Evolutionary conservation across 257 asterid genomes (phyloP), one percentile per base, ranked within the genome.

Genomic region (Fraxinus cuspidata): DNA sequence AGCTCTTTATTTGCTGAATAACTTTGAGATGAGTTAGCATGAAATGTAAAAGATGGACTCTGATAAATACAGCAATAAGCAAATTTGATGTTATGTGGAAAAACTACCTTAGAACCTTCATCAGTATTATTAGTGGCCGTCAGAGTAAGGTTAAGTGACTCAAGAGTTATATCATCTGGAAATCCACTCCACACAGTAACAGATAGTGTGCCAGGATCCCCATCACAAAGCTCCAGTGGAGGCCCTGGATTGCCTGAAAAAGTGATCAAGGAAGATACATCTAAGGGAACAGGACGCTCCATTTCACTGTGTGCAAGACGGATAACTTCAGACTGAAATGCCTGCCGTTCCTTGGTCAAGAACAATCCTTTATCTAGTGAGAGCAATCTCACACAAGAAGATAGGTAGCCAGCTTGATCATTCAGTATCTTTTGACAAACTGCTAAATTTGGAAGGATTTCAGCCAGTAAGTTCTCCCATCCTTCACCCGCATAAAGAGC

Each of bases 401-500:
- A 88, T 56, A 96, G 90, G 81, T 93, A 96, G 82, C 99, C 98
- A 78, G 99, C 95, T 90, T 90, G 98, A 87, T 96, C 99, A 44
- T 90, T 87, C 70, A 92, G 93, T 80, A 90, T 85, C 87, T 92
- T 93, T 85, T 96, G 99, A 85, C 99, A 96, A 87, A 88, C 98
- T 1, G 99, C 98, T 80, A 96, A 84, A 87, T 89, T 83, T 73
- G 98, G 99, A 79, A 96, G 98, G 78, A 96, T 97, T 83, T 96
- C 99, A 31, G 97, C 97, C 82, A 92, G 90, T 72, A 96, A 91
- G 84, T 96, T 88, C 86, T 93, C 91, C 99, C 99, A 96, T 83
- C 99, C 98, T 83, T 93, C 99, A 83, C 98, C 99, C 71, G 99
- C 90, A 87, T 93, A 96, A 81, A 96, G 97, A 79, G 99, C 98